These are phyloP conservation scores for Rhizopogon salebrosus DNA, from an alignment of 768 basidiomycete genomes.

Conservation along the genomic window DNA sequence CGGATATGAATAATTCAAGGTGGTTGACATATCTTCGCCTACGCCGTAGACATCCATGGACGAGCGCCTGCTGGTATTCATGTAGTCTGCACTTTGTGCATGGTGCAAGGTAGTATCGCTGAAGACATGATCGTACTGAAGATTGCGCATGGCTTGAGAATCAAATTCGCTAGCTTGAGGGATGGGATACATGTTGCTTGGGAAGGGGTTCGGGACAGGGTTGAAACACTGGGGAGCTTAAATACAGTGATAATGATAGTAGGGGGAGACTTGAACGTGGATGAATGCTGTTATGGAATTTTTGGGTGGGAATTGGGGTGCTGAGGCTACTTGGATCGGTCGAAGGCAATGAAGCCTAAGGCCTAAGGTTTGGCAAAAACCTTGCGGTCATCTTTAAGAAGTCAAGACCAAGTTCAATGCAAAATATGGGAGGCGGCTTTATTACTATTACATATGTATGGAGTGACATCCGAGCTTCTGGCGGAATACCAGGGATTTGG, in stretches of 20 bases:
- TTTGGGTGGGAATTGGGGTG: background rate
- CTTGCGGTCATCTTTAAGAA: too few species aligned
- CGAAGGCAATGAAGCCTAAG: background rate
- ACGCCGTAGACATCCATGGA: background rate
- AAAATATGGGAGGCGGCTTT: too few species aligned
- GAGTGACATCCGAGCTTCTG: too few species aligned
- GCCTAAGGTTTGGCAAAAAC: background rate
- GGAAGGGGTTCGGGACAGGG: background rate
- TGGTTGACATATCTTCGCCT: background rate
- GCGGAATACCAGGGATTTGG: too few species aligned
- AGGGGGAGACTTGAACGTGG: too few species aligned
- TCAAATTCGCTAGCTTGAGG: background rate
- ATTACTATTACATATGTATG: too few species aligned
- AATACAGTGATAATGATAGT: background rate
- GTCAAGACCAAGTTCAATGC: background rate
- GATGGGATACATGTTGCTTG: slow-evolving; percentile 1
- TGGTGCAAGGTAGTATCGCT: background rate
- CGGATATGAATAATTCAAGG: slow-evolving; percentile 11
- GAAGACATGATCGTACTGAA: background rate
- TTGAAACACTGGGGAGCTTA: background rate
- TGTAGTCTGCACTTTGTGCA: background rate
- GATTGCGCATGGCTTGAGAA: background rate
- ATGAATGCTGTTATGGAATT: background rate
- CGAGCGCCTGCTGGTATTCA: background rate
- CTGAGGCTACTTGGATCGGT: background rate